Base-by-base conservation (phyloP, 1,139 yeast species). In the Yamadazyma triangularis region DNA sequence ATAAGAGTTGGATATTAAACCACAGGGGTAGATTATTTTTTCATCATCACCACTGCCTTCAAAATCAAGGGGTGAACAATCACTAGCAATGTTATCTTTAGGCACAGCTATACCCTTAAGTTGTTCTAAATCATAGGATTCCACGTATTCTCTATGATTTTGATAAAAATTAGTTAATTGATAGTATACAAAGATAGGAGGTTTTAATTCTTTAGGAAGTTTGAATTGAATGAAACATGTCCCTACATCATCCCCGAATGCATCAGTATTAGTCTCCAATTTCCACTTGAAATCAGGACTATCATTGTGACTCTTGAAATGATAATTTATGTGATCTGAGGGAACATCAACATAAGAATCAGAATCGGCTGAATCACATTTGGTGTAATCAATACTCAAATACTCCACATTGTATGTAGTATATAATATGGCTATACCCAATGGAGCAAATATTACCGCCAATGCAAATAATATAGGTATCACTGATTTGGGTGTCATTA, bases 1-100 rank as follows among this genome's bases (percentile, higher is more conserved):
- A 51, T 79, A 56, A 1, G 97, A 83, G 58, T 91, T 91, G 31
- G 98, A 96, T 52, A 91, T 89, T 39, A 91, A 67, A 1, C 98
- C 98, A 62, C 98, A 91, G 7, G 98, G 98, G 54, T 91, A 91
- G 13, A 64, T 46, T 30, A 63, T 48, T 39, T 58, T 65, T n/a
- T 39, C 40, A 18, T 63, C 64, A 12, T 59, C 63, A 24, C 71
- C 68, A 18, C 44, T 39, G 2, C 46, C 48, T 7, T 46, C 37
- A 32, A 63, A 60, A 32, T 64, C 67, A 49, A 83, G 56, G 1
- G 88, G 87, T 28, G 66, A 63, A 56, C 93, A 83, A 36, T 78
- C 72, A 26, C 63, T 59, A 12, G 68, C 64, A 3, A 82, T 51
- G 28, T 59, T 65, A 31, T 53, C 69, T 7, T 55, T 52, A 0